Percentiles rank a stretch among this genome's conserved stretches.
These are phyloP conservation scores for Vickermania ingenoplastis DNA, from an alignment of 208 protist species.

Conservation along the genomic window DNA sequence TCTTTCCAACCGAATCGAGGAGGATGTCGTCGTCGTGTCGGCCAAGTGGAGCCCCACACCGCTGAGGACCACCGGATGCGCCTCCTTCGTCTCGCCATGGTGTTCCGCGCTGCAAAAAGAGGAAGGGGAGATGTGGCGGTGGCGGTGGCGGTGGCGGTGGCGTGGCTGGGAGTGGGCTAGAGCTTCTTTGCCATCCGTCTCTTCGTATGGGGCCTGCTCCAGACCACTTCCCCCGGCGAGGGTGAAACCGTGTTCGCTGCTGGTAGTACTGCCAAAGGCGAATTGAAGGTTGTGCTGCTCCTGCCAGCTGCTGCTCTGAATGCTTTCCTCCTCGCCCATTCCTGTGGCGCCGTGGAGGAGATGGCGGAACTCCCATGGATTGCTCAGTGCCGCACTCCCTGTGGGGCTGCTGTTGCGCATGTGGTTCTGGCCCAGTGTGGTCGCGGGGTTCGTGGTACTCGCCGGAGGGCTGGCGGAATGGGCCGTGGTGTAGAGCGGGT, in stretches of 20 bases:
- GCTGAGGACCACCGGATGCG: background rate
- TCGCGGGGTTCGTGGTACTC: background rate
- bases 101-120: background rate
- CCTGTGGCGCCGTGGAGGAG: too few species aligned
- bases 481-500: too few species aligned
- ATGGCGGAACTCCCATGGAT: background rate
- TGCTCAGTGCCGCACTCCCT: background rate
- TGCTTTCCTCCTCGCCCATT: background rate
- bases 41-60: background rate
- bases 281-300: background rate
- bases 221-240: too few species aligned
- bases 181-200: too few species aligned
- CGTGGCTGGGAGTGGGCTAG: too few species aligned
- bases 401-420: background rate
- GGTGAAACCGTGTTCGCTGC: too few species aligned
- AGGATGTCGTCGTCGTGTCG: background rate
- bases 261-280: background rate
- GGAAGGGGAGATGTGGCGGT: too few species aligned
- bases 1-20: too few species aligned
- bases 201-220: too few species aligned
- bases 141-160: too few species aligned
- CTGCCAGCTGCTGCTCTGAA: background rate
- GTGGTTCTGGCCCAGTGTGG: background rate
- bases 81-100: too few species aligned
- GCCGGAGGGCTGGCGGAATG: background rate